phyloP scores from a whole-genome alignment of 805 yeast species.

The Schwanniomyces sp. region DNA sequence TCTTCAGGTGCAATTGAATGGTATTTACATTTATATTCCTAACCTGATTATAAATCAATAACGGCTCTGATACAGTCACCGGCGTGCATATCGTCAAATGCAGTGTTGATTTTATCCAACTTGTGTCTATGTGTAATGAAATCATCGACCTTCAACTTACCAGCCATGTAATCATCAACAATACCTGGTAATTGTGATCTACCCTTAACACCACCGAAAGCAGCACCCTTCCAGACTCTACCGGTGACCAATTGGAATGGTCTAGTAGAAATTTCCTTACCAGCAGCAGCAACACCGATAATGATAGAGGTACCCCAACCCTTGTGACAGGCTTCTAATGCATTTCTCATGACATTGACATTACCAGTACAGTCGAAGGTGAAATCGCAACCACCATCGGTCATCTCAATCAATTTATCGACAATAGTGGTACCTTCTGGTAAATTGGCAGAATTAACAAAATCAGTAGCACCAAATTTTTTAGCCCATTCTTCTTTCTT shows the following conservation, averaged over 20 bases:
- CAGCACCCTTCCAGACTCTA: constrained; percentile 98
- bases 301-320: constrained; percentile 98
- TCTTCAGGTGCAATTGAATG: too few relatives aligned
- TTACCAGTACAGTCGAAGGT: constrained; percentile 99
- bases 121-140: constrained; percentile 89
- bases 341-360: constrained; percentile 90
- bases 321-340: constrained; percentile 95
- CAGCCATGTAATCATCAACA: constrained; percentile 80
- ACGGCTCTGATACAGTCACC: constrained; percentile 97
- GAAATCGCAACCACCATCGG: constrained; percentile 96
- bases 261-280: constrained; percentile 92
- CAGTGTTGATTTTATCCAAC: constrained; percentile 76
- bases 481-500: constrained; percentile 81
- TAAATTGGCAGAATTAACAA: constrained; percentile 79
- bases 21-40: too few relatives aligned
- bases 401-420: constrained; percentile 78
- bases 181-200: constrained; percentile 91
- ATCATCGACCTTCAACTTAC: constrained; percentile 86
- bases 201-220: constrained; percentile 99
- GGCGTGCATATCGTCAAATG: constrained; percentile 91
- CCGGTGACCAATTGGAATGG: constrained; percentile 99
- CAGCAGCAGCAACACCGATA: constrained; percentile 99
- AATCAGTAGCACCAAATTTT: constrained; percentile 94
- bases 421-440: constrained; percentile 76
- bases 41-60: constrained; percentile 41